Percentiles rank a stretch among this genome's conserved stretches.
phyloP scores from a whole-genome alignment of 495 filamentous ascomycete genomes.

The Neurospora sp. region DNA sequence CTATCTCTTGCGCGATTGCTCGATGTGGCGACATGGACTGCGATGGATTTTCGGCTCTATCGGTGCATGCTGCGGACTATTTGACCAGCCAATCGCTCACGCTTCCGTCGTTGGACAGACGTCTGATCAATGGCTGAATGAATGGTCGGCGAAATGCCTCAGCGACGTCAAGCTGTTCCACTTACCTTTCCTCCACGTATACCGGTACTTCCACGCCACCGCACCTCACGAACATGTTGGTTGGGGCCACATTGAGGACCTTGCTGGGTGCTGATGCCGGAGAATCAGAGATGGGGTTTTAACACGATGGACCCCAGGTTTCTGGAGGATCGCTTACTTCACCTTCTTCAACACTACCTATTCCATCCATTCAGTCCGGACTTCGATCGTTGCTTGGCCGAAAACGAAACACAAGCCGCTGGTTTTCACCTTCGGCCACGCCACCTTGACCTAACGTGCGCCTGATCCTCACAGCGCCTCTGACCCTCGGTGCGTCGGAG shows the following conservation, averaged over 20 bases:
- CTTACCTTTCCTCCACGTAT: neutral
- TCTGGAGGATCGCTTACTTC: neutral
- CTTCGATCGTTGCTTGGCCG: slow-evolving; percentile 6
- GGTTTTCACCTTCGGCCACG: slow-evolving; percentile 8
- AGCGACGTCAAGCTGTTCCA: neutral
- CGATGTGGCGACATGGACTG: neutral
- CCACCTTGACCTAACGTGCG: slow-evolving; percentile 18
- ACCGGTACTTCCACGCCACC: neutral
- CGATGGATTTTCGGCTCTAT: neutral
- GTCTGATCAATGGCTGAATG: neutral
- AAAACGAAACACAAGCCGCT: slow-evolving; percentile 12
- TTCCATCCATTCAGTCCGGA: neutral
- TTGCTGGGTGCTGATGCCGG: neutral
- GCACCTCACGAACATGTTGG: neutral
- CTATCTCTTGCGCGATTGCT: neutral
- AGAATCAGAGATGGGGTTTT: neutral
- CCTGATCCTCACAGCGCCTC: slow-evolving; percentile 7
- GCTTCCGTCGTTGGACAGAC: neutral
- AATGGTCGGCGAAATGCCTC: neutral
- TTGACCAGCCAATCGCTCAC: neutral
- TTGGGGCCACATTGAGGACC: neutral
- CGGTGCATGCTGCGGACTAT: neutral
- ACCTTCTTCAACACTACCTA: neutral
- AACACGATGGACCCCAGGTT: neutral
- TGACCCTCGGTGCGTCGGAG: neutral